Evolutionary conservation across 129 eudicot species (phyloP).

Genomic region (Logfia minima): DNA sequence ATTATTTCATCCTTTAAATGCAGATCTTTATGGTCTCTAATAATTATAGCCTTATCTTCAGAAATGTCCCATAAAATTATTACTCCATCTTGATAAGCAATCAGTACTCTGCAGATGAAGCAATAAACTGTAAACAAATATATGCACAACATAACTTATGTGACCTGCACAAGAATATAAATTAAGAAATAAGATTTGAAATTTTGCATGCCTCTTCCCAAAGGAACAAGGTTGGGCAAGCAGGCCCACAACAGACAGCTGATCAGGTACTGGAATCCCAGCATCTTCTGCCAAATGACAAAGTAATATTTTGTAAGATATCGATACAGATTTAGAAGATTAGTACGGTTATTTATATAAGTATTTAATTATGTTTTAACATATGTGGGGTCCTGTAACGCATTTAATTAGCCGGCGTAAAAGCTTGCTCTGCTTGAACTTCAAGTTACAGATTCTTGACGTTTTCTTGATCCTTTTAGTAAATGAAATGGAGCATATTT

Average conservation of each 20-base stretch:
- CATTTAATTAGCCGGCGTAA: constrained; percentile 8
- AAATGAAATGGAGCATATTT: constrained; percentile 2
- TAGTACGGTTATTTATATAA: not conserved
- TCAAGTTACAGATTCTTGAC: not conserved
- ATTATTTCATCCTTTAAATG: constrained; percentile 49
- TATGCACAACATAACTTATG: constrained; percentile 14
- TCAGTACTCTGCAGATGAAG: constrained; percentile 57
- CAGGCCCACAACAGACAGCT: constrained; percentile 77
- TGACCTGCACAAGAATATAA: not conserved
- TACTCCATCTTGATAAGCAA: constrained; percentile 82
- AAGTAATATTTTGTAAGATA: constrained; percentile 20
- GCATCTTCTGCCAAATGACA: constrained; percentile 57
- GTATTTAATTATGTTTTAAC: constrained; percentile 1
- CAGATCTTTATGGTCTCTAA: constrained; percentile 59
- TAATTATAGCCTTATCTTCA: constrained; percentile 64
- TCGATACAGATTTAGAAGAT: not conserved
- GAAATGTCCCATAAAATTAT: constrained; percentile 82
- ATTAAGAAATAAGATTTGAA: not conserved
- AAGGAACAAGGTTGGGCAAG: constrained; percentile 80
- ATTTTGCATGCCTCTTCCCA: constrained; percentile 62
- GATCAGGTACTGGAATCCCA: constrained; percentile 57
- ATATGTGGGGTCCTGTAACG: constrained; percentile 8
- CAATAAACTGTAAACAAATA: constrained; percentile 24
- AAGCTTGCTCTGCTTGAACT: constrained; percentile 12
- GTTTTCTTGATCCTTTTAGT: not conserved